These are phyloP conservation scores for Penicillium antarcticum DNA, from an alignment of 495 filamentous ascomycete genomes.

Conservation along the genomic window DNA sequence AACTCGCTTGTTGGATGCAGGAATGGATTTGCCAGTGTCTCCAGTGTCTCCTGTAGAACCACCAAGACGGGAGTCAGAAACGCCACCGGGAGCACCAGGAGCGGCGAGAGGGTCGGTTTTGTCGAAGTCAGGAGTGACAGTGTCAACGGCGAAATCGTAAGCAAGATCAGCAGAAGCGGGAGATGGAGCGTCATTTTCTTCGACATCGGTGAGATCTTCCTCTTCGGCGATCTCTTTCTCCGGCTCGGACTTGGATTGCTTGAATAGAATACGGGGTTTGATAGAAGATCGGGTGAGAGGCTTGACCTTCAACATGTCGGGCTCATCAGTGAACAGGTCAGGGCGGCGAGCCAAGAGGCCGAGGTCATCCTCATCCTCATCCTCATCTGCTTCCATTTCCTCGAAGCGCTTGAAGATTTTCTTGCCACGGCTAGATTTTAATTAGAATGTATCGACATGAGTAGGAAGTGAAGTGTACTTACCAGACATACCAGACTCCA, in stretches of 20 bases:
- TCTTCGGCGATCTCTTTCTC: conserved; percentile 22
- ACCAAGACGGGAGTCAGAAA: neutral
- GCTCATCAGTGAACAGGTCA: conserved; percentile 34
- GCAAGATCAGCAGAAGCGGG: conserved; percentile 20
- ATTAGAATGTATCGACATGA: conserved; percentile 20
- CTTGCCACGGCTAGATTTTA: conserved; percentile 72
- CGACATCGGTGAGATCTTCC: conserved; percentile 54
- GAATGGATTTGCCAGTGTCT: too few relatives aligned
- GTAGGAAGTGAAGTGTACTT: conserved; percentile 40
- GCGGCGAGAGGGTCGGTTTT: too few relatives aligned
- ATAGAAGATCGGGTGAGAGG: conserved; percentile 69
- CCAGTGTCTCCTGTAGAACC: too few relatives aligned
- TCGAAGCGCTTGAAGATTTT: conserved; percentile 67
- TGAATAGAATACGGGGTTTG: conserved; percentile 83
- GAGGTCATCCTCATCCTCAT: conserved; percentile 47
- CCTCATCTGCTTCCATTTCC: conserved; percentile 40
- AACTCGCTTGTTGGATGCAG: too few relatives aligned
- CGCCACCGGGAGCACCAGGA: neutral
- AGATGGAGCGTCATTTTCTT: conserved; percentile 47
- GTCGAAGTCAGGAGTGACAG: too few relatives aligned
- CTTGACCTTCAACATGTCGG: conserved; percentile 31
- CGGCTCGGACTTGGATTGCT: too few relatives aligned
- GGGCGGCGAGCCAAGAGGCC: conserved; percentile 39
- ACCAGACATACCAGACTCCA: conserved; percentile 86
- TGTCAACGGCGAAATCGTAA: too few relatives aligned